These are phyloP conservation scores for Musa schizocarpa DNA, from an alignment of 176 grass and related monocot genomes.

Conservation along the genomic window DNA sequence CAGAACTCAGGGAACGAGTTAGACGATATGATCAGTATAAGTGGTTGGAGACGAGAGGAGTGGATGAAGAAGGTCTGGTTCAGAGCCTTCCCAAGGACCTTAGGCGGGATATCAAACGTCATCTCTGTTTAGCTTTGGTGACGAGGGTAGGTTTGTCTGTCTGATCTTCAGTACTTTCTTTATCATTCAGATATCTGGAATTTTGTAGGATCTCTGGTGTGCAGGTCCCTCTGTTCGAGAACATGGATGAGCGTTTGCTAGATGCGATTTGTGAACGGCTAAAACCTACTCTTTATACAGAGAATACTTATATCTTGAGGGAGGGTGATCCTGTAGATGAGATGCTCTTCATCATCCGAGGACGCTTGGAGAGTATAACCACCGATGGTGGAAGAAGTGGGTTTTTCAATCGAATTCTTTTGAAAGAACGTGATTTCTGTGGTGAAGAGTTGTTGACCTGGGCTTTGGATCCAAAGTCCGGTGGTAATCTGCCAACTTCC, in stretches of 20 bases:
- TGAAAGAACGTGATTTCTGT: slow-evolving; percentile 79
- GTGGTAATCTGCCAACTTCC: slow-evolving; percentile 68
- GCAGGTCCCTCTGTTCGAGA: slow-evolving; percentile 88
- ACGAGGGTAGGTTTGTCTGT: slow-evolving; percentile 44
- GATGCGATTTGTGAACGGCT: slow-evolving; percentile 87
- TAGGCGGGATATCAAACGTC: slow-evolving; percentile 89
- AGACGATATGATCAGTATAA: slow-evolving; percentile 78
- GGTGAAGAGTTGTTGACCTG: slow-evolving; percentile 87
- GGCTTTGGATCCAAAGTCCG: slow-evolving; percentile 85
- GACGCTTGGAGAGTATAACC: slow-evolving; percentile 71
- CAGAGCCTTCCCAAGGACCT: slow-evolving; percentile 93
- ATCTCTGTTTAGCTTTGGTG: slow-evolving; percentile 87
- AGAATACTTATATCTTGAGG: slow-evolving; percentile 60
- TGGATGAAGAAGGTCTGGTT: slow-evolving; percentile 93
- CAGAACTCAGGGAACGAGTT: slow-evolving; percentile 64
- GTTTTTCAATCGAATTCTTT: slow-evolving; percentile 69
- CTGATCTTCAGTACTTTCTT: neutral
- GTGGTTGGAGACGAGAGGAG: slow-evolving; percentile 89
- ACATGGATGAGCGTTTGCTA: slow-evolving; percentile 69
- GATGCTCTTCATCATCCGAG: slow-evolving; percentile 91
- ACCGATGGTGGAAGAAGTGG: slow-evolving; percentile 84
- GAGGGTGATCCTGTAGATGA: slow-evolving; percentile 97
- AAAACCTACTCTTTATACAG: slow-evolving; percentile 70
- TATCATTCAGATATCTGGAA: neutral
- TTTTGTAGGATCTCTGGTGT: neutral